Evolutionary conservation across 805 yeast genomes (phyloP).

Genomic region (Spathaspora arborariae): DNA sequence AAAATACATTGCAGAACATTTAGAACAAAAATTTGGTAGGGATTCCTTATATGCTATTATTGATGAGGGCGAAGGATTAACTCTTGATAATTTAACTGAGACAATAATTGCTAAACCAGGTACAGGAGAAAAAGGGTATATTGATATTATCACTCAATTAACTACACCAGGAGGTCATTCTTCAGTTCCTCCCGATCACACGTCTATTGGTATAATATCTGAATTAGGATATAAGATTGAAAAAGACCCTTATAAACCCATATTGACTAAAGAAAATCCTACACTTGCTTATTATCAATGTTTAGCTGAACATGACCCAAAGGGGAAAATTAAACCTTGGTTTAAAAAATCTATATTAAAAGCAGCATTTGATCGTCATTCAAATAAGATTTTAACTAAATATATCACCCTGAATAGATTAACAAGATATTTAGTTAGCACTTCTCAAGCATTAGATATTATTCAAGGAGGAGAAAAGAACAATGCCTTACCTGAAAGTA

Average conservation of each 20-base stretch:
- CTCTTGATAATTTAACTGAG: conserved; percentile 42
- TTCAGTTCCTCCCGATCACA: conserved; percentile 74
- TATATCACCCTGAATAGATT: conserved; percentile 16
- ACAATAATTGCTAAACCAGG: conserved; percentile 53
- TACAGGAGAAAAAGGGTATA: conserved; percentile 48
- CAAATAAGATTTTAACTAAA: conserved; percentile 27
- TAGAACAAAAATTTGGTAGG: conserved; percentile 54
- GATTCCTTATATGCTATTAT: conserved; percentile 58
- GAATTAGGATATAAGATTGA: conserved; percentile 59
- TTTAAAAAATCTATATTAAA: conserved; percentile 29
- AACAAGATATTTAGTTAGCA: conserved; percentile 27
- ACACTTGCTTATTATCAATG: conserved; percentile 56
- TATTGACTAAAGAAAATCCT: conserved; percentile 55
- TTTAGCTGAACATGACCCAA: conserved; percentile 48
- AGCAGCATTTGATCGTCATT: conserved; percentile 31
- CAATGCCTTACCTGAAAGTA: conserved; percentile 38
- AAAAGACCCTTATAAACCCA: conserved; percentile 46
- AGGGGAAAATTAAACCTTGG: conserved; percentile 17
- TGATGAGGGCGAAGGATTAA: conserved; percentile 65
- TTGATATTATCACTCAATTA: conserved; percentile 44
- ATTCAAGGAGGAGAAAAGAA: conserved; percentile 37
- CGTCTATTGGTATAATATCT: conserved; percentile 70
- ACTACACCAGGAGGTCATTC: conserved; percentile 76
- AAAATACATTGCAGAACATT: conserved; percentile 36
- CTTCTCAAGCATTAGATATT: conserved; percentile 38